phyloP scores from a whole-genome alignment of 1,284 basidiomycete species.

The Pseudomicrostroma phylloplanum region DNA sequence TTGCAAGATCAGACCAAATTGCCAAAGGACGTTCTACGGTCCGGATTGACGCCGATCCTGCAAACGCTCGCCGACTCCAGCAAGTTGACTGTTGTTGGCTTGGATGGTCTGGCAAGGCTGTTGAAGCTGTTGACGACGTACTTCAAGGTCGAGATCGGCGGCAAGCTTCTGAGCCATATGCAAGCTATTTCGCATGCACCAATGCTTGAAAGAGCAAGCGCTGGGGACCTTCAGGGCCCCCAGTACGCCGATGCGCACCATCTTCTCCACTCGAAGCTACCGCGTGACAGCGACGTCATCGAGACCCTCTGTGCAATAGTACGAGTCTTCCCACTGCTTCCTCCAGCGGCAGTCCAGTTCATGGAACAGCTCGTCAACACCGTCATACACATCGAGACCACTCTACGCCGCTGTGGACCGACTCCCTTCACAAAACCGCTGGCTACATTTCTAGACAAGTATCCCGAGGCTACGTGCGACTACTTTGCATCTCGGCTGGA shows the following conservation, averaged over 20 bases:
- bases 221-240: conserved; percentile 29
- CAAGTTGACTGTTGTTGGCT: conserved; percentile 82
- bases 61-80: conserved; percentile 98
- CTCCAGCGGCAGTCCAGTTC: conserved; percentile 82
- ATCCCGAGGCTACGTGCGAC: conserved; percentile 74
- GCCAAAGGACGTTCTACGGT: conserved; percentile 91
- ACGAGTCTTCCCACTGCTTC: conserved; percentile 90
- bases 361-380: conserved; percentile 76
- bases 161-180: conserved; percentile 85
- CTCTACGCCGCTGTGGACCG: conserved; percentile 78
- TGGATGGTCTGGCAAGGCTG: conserved; percentile 88
- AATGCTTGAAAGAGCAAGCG: conserved; percentile 37
- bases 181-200: conserved; percentile 39
- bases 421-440: conserved; percentile 93
- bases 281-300: conserved; percentile 83
- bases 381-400: conserved; percentile 87
- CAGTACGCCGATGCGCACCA: conserved; percentile 21
- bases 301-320: conserved; percentile 87
- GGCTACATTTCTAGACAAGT: conserved; percentile 83
- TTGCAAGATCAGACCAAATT: conserved; percentile 79
- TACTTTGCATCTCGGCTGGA: conserved; percentile 76
- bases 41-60: conserved; percentile 86
- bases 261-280: conserved; percentile 58
- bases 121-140: conserved; percentile 94
- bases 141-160: conserved; percentile 99